These are phyloP conservation scores for Zygosaccharomyces sapae DNA, from an alignment of 1,139 yeast genomes.

Conservation along the genomic window DNA sequence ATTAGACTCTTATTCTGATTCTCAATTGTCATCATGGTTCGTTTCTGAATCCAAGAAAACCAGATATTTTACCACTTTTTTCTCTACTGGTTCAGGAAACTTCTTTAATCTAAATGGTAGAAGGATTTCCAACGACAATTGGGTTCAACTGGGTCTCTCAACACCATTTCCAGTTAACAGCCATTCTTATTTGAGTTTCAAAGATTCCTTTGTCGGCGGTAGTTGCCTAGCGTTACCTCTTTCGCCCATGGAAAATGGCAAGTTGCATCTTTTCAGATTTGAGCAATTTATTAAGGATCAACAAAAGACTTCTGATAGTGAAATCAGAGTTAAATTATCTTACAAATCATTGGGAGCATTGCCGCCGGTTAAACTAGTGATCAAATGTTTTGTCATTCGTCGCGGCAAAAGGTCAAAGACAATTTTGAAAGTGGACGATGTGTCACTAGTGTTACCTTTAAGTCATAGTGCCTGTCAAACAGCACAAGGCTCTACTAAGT, in stretches of 20 bases:
- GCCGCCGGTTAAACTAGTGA: not conserved
- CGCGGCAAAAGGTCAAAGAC: conserved; percentile 8
- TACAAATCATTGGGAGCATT: conserved; percentile 3
- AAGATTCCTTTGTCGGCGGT: conserved; percentile 11
- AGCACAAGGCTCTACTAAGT: not conserved
- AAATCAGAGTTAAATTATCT: not conserved
- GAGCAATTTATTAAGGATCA: conserved; percentile 5
- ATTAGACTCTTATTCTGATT: conserved; percentile 22
- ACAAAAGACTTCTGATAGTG: not conserved
- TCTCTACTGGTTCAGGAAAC: conserved; percentile 38
- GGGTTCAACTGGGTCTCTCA: conserved; percentile 32
- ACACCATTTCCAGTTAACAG: conserved; percentile 9
- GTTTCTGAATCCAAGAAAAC: conserved; percentile 16
- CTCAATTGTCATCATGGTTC: conserved; percentile 21
- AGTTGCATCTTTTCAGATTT: conserved; percentile 7
- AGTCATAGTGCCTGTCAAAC: not conserved
- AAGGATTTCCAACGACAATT: conserved; percentile 26
- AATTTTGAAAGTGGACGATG: conserved; percentile 6
- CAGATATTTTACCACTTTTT: conserved; percentile 37
- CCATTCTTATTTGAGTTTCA: not conserved
- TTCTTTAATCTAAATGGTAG: conserved; percentile 32
- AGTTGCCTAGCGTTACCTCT: conserved; percentile 9
- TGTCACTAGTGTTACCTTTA: conserved; percentile 6
- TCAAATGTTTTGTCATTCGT: conserved; percentile 8
- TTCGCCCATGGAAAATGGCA: conserved; percentile 8